phyloP scores from a whole-genome alignment of 2,329 filamentous ascomycete species.

The Monilinia polystroma region DNA sequence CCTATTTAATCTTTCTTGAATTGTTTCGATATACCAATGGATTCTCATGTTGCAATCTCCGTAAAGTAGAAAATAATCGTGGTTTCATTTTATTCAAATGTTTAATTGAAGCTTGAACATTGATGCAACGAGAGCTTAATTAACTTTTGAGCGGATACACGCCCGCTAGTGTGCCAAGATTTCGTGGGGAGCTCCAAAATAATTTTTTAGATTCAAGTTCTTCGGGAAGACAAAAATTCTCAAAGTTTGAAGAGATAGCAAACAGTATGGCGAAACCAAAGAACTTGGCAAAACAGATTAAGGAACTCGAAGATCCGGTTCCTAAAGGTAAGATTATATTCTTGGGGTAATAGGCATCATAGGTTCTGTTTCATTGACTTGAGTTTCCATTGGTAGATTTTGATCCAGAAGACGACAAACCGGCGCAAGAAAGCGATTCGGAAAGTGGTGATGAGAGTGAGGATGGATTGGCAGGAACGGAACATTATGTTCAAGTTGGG shows the following conservation, averaged over 20 bases:
- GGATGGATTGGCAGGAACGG: constrained; percentile 63
- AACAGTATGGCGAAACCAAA: constrained; percentile 50
- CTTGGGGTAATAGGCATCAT: neutral
- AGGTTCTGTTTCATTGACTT: constrained; percentile 10
- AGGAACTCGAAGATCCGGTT: constrained; percentile 58
- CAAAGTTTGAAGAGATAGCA: constrained; percentile 24
- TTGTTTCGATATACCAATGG: constrained; percentile 61
- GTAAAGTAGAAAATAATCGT: constrained; percentile 55
- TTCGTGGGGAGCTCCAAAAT: constrained; percentile 33
- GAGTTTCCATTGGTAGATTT: constrained; percentile 40
- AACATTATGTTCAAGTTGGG: constrained; percentile 82
- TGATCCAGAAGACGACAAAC: constrained; percentile 42
- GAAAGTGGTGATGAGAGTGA: constrained; percentile 52
- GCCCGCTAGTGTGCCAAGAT: constrained; percentile 36
- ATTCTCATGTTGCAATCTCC: constrained; percentile 73
- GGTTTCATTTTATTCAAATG: constrained; percentile 38
- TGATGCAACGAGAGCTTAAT: constrained; percentile 19
- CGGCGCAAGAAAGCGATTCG: constrained; percentile 33
- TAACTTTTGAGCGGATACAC: constrained; percentile 20
- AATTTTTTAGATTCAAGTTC: constrained; percentile 23
- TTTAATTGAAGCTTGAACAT: constrained; percentile 22
- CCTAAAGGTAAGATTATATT: constrained; percentile 52
- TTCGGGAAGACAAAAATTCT: constrained; percentile 29
- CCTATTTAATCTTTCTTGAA: neutral
- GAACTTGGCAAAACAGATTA: constrained; percentile 56